Conservation (phyloP, 2,329 filamentous ascomycete genomes). For the Dactylonectria estremocensis region DNA sequence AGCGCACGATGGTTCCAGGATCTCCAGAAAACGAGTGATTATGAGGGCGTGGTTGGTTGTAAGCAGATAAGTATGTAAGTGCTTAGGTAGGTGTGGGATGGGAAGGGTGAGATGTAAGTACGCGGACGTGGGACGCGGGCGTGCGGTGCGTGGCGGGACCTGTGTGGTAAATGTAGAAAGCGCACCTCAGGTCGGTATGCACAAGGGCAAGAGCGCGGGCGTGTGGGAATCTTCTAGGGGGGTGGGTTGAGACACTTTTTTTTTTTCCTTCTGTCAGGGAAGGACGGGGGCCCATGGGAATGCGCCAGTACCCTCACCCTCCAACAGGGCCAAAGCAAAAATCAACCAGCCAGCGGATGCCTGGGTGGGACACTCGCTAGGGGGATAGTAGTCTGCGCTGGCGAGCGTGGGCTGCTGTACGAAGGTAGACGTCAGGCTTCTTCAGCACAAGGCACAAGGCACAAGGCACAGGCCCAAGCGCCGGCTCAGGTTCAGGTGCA, state of each 20-base stretch:
- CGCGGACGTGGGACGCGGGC: slow-evolving; percentile 38
- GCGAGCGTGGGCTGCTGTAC: slow-evolving; percentile 11
- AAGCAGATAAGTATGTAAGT: slow-evolving; percentile 36
- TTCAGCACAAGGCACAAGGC: neutral
- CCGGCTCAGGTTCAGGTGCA: slow-evolving; percentile 31
- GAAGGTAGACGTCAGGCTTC: slow-evolving; percentile 22
- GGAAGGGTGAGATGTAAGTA: slow-evolving; percentile 43
- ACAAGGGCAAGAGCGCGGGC: slow-evolving; percentile 36
- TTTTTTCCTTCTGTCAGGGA: slow-evolving; percentile 31
- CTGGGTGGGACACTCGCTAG: slow-evolving; percentile 16
- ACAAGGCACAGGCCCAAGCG: slow-evolving; percentile 28
- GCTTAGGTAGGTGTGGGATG: slow-evolving; percentile 25
- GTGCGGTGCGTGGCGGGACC: slow-evolving; percentile 47
- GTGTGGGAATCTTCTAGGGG: slow-evolving; percentile 40
- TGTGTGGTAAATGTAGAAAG: slow-evolving; percentile 49
- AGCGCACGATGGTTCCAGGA: slow-evolving; percentile 28
- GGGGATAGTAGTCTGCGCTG: neutral
- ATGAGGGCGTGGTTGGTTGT: slow-evolving; percentile 39
- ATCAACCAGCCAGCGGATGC: slow-evolving; percentile 4
- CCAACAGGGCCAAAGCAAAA: slow-evolving; percentile 20
- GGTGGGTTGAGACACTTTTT: slow-evolving; percentile 48
- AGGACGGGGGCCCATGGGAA: slow-evolving; percentile 37
- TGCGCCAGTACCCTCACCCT: slow-evolving; percentile 10
- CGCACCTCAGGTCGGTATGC: slow-evolving; percentile 39
- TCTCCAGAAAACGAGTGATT: slow-evolving; percentile 30